These are phyloP conservation scores for Yarrowia sp. DNA, from an alignment of 805 yeast species.

Conservation along the genomic window DNA sequence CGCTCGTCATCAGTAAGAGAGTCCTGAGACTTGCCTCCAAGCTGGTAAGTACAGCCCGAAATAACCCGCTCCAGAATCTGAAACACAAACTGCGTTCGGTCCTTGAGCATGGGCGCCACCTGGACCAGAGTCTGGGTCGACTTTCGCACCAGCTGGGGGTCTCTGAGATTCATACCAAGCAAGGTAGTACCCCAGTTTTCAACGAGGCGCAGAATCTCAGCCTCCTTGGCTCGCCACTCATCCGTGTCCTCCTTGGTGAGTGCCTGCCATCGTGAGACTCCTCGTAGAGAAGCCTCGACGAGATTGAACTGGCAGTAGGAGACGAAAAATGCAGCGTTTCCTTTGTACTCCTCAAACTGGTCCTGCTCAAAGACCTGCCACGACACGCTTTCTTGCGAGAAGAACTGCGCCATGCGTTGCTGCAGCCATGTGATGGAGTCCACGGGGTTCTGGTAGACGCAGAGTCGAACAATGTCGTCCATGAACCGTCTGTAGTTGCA, in stretches of 20 bases:
- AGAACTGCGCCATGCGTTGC: slow-evolving; percentile 65
- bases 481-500: slow-evolving; percentile 76
- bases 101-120: slow-evolving; percentile 85
- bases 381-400: slow-evolving; percentile 63
- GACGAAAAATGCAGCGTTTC: slow-evolving; percentile 61
- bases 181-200: slow-evolving; percentile 55
- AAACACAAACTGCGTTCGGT: slow-evolving; percentile 70
- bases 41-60: slow-evolving; percentile 83
- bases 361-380: slow-evolving; percentile 56
- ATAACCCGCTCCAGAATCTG: slow-evolving; percentile 79
- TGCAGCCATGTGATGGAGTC: slow-evolving; percentile 83
- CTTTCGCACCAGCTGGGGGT: slow-evolving; percentile 78
- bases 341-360: slow-evolving; percentile 51
- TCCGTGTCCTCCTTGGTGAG: slow-evolving; percentile 52
- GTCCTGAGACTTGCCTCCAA: slow-evolving; percentile 46
- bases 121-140: slow-evolving; percentile 91
- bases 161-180: slow-evolving; percentile 69
- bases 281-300: slow-evolving; percentile 86
- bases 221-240: slow-evolving; percentile 51
- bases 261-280: slow-evolving; percentile 91
- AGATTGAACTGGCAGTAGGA: slow-evolving; percentile 81
- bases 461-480: slow-evolving; percentile 86
- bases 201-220: slow-evolving; percentile 51
- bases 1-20: slow-evolving; percentile 62
- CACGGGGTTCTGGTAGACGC: slow-evolving; percentile 81